These are phyloP conservation scores for Mucor circinelloides DNA, from an alignment of 371 early-diverging fungal species.

Conservation along the genomic window DNA sequence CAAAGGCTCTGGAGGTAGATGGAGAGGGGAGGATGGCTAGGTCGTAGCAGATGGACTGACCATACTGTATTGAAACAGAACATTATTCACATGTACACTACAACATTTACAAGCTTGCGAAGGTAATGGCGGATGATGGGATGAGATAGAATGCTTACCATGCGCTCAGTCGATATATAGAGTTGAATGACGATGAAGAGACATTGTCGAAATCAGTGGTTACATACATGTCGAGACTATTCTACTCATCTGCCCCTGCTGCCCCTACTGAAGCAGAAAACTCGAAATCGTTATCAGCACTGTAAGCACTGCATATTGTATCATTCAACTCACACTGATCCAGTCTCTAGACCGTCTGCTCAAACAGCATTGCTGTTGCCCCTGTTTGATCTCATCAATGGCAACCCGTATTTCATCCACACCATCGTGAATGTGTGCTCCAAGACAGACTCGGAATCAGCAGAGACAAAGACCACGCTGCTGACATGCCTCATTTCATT, in stretches of 20 bases:
- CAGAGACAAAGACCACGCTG: slow-evolving; percentile 18
- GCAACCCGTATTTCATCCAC: slow-evolving; percentile 32
- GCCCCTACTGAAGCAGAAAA: slow-evolving; percentile 36
- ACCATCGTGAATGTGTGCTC: slow-evolving; percentile 11
- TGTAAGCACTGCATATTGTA: slow-evolving; percentile 28
- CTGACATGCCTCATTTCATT: slow-evolving; percentile 45
- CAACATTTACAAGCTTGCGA: slow-evolving; percentile 32
- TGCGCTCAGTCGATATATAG: slow-evolving; percentile 40
- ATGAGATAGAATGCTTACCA: not conserved
- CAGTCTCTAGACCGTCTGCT: slow-evolving; percentile 42
- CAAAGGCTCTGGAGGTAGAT: slow-evolving; percentile 28
- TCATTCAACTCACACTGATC: not conserved
- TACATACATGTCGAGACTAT: slow-evolving; percentile 53
- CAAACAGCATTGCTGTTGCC: slow-evolving; percentile 47
- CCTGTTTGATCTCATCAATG: slow-evolving; percentile 52
- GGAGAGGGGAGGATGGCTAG: not conserved
- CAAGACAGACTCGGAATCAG: not conserved
- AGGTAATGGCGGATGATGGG: slow-evolving; percentile 24
- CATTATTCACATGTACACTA: slow-evolving; percentile 34
- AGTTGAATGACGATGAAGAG: slow-evolving; percentile 53
- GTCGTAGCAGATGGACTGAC: not conserved
- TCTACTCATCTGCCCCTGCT: slow-evolving; percentile 35
- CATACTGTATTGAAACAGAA: slow-evolving; percentile 17
- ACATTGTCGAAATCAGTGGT: slow-evolving; percentile 44
- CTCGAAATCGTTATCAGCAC: slow-evolving; percentile 32